These are phyloP conservation scores for Pyrus betulifolia DNA, from an alignment of 306 rosid species.

Conservation along the genomic window DNA sequence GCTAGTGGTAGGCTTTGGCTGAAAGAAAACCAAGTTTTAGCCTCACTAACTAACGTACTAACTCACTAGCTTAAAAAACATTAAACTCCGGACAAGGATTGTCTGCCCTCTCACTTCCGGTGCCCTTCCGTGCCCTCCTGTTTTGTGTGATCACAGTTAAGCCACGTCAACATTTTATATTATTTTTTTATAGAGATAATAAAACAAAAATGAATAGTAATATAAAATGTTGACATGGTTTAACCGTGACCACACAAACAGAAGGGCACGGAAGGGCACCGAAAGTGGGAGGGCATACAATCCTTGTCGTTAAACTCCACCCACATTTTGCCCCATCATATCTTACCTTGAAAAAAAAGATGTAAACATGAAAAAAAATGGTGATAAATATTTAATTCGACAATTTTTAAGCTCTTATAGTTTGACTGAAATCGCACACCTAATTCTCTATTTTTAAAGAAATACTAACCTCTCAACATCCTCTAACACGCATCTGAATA, in stretches of 20 bases:
- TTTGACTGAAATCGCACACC: background rate
- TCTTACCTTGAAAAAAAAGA: background rate
- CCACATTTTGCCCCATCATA: background rate
- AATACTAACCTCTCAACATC: background rate
- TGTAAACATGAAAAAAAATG: background rate
- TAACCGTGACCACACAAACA: too few species aligned
- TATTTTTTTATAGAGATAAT: too few species aligned
- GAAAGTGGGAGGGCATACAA: too few species aligned
- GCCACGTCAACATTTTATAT: too few species aligned
- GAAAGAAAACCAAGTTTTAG: background rate
- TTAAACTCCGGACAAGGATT: background rate
- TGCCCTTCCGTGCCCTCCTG: too few species aligned
- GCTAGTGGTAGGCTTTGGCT: background rate
- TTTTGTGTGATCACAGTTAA: too few species aligned
- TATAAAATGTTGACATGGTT: too few species aligned
- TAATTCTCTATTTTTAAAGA: background rate
- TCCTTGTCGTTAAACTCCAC: background rate
- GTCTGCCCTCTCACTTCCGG: too few species aligned
- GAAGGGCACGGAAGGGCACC: too few species aligned
- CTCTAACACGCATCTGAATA: background rate
- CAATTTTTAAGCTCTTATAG: background rate
- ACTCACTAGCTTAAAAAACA: background rate
- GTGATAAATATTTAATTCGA: background rate
- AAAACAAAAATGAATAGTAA: too few species aligned
- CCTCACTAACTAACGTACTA: background rate